Percentiles rank a stretch among this genome's conserved stretches.
Conservation (phyloP, 2,329 filamentous ascomycete species). For the Pseudofabraea citricarpa region DNA sequence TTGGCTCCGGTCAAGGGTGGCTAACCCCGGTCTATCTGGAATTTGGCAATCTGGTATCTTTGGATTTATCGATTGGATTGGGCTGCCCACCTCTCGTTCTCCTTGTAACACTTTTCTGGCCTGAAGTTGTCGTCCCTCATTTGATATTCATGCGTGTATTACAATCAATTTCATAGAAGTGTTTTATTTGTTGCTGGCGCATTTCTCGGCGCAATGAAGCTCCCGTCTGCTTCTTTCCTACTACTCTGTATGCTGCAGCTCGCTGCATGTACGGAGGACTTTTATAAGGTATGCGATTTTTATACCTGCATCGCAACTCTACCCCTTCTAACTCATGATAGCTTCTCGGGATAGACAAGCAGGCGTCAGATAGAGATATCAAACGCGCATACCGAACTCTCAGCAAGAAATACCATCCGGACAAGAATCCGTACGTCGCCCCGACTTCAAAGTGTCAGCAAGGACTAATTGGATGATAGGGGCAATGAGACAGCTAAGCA, state of each 20-base stretch:
- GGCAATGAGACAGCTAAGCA: conserved; percentile 74
- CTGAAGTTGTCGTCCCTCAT: background rate
- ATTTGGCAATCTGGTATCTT: conserved; percentile 1
- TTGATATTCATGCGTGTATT: conserved; percentile 1
- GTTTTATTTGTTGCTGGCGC: conserved; percentile 13
- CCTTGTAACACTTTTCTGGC: background rate
- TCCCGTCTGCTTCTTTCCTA: conserved; percentile 45
- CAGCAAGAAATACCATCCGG: conserved; percentile 94
- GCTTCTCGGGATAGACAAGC: conserved; percentile 74
- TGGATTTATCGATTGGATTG: background rate
- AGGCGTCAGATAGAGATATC: conserved; percentile 80
- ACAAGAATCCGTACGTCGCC: conserved; percentile 84
- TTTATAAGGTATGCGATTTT: conserved; percentile 61
- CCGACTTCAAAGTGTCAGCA: background rate
- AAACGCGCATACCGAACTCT: conserved; percentile 90
- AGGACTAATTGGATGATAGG: conserved; percentile 36
- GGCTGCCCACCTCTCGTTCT: background rate
- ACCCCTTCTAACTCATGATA: conserved; percentile 30
- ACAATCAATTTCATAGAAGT: conserved; percentile 4
- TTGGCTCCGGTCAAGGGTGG: background rate
- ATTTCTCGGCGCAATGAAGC: conserved; percentile 38
- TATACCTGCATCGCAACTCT: background rate
- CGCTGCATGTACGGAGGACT: conserved; percentile 62
- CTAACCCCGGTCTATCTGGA: background rate
- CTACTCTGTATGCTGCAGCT: conserved; percentile 50